A percentile compares a stretch with the other conserved stretches of the same genome.
Conservation (phyloP, 176 grass and related monocot genomes). For the Otatea glauca region DNA sequence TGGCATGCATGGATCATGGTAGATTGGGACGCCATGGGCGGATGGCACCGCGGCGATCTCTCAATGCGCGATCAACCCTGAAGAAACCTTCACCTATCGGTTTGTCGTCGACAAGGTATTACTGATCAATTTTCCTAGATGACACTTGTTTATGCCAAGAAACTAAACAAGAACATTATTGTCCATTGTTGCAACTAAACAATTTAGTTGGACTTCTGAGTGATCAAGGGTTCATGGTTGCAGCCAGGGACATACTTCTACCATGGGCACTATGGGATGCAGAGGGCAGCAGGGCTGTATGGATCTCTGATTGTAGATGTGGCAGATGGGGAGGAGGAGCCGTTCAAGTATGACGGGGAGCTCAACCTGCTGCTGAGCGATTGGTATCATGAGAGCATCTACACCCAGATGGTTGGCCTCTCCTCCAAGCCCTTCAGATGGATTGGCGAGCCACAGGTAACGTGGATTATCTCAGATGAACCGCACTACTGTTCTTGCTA, state of each 20-base stretch:
- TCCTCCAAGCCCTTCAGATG: conserved; percentile 73
- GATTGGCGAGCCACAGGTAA: conserved; percentile 91
- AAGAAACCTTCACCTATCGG: conserved; percentile 73
- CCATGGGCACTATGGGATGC: conserved; percentile 95
- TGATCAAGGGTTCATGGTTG: not conserved
- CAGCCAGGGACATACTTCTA: conserved; percentile 87
- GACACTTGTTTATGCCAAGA: not conserved
- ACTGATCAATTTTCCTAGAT: not conserved
- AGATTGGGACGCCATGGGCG: conserved; percentile 89
- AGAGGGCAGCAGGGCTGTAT: conserved; percentile 85
- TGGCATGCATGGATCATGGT: not conserved
- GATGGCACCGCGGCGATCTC: conserved; percentile 90
- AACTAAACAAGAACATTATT: not conserved
- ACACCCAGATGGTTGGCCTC: conserved; percentile 77
- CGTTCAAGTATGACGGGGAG: conserved; percentile 85
- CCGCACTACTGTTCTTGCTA: not conserved
- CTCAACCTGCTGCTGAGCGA: conserved; percentile 79
- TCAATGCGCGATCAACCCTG: conserved; percentile 87
- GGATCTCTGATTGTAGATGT: conserved; percentile 82
- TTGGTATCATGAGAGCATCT: conserved; percentile 87
- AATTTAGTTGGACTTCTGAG: not conserved
- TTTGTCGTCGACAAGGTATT: conserved; percentile 70
- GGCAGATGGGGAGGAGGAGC: conserved; percentile 66
- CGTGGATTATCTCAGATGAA: not conserved
- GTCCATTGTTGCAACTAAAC: not conserved